Conservation (phyloP, 2,329 filamentous ascomycete species). For the Colletotrichum sp. region DNA sequence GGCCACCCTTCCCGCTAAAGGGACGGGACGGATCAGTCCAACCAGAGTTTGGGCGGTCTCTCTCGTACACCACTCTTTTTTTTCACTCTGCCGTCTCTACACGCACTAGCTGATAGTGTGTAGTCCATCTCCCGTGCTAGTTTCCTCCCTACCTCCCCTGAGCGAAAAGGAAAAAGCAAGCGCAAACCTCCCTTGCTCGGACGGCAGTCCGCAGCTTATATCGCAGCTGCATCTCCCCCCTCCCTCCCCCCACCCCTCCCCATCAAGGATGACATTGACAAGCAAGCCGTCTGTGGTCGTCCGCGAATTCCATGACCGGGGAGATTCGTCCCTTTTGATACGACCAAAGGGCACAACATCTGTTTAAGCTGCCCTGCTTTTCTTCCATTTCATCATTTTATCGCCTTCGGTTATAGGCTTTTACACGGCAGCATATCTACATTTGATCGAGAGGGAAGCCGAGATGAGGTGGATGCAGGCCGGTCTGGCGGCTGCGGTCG, state of each 20-base stretch:
- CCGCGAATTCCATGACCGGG: neutral
- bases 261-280: neutral
- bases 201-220: neutral
- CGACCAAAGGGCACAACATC: neutral
- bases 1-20: neutral
- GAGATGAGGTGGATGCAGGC: conserved; percentile 16
- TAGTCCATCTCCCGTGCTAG: neutral
- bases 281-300: neutral
- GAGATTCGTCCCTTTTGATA: neutral
- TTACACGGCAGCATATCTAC: neutral
- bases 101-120: neutral
- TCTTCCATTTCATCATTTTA: neutral
- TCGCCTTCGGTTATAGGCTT: neutral
- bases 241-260: neutral
- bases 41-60: neutral
- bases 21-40: neutral
- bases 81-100: neutral
- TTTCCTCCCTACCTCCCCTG: neutral
- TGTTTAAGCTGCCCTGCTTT: neutral
- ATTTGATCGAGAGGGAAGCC: neutral
- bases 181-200: neutral
- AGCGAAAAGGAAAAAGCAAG: neutral
- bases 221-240: neutral
- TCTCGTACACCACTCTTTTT: neutral
- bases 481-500: conserved; percentile 18